phyloP scores from a whole-genome alignment of 1,284 basidiomycete species.

The Apiotrichum gracile region DNA sequence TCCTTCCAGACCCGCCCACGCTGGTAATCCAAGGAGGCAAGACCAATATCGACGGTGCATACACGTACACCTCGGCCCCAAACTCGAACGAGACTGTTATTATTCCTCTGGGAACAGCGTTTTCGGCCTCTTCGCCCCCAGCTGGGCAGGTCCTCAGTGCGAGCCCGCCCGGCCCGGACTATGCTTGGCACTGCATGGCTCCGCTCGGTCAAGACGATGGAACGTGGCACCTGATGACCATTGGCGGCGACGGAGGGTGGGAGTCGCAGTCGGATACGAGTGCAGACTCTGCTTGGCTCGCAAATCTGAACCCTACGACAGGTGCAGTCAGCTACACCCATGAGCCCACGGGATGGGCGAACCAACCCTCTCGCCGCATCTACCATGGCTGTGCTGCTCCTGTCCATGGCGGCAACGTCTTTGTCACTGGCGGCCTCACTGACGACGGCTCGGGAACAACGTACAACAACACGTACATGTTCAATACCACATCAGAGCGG shows the following conservation, averaged over 20 bases:
- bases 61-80: slow-evolving; percentile 66
- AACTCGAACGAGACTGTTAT: slow-evolving; percentile 63
- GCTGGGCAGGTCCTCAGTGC: slow-evolving; percentile 42
- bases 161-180: slow-evolving; percentile 53
- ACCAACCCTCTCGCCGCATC: slow-evolving; percentile 65
- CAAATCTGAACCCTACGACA: slow-evolving; percentile 37
- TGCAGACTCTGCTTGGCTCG: slow-evolving; percentile 59
- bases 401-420: slow-evolving; percentile 50
- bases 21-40: slow-evolving; percentile 73
- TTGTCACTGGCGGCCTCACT: slow-evolving; percentile 67
- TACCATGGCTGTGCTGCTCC: slow-evolving; percentile 59
- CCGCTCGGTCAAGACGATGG: slow-evolving; percentile 50
- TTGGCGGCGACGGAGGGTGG: slow-evolving; percentile 65
- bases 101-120: slow-evolving; percentile 60
- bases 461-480: slow-evolving; percentile 61
- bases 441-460: slow-evolving; percentile 65
- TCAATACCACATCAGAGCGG: slow-evolving; percentile 50
- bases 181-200: slow-evolving; percentile 75
- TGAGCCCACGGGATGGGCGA: slow-evolving; percentile 56
- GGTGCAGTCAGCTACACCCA: slow-evolving; percentile 17
- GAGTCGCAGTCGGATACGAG: slow-evolving; percentile 52
- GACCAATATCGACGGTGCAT: slow-evolving; percentile 61
- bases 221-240: slow-evolving; percentile 51
- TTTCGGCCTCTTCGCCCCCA: slow-evolving; percentile 58
- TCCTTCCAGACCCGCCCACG: slow-evolving; percentile 54